Evolutionary conservation across 2,329 filamentous ascomycete genomes (phyloP).

Genomic region (Leptodontidium sp.): DNA sequence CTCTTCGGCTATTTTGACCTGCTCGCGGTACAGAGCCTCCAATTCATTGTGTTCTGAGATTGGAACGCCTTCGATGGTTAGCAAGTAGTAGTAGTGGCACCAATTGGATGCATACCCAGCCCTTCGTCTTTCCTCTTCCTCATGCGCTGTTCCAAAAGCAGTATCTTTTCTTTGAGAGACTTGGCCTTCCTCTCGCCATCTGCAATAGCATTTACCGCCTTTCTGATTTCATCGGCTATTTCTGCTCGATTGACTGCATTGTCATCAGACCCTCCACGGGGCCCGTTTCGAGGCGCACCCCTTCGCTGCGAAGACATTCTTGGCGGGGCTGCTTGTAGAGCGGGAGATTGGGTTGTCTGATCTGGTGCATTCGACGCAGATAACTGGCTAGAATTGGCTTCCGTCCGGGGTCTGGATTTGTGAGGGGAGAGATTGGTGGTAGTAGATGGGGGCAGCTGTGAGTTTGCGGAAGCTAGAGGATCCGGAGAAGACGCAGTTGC

Average conservation of each 20-base stretch:
- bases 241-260: conserved; percentile 23
- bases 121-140: conserved; percentile 28
- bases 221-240: conserved; percentile 25
- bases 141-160: conserved; percentile 28
- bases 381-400: too few species aligned
- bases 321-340: background rate
- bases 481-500: too few species aligned
- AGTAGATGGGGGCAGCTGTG: too few species aligned
- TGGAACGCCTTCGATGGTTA: conserved; percentile 36
- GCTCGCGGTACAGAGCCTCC: conserved; percentile 42
- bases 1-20: conserved; percentile 43
- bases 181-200: conserved; percentile 28
- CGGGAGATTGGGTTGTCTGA: background rate
- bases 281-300: conserved; percentile 26
- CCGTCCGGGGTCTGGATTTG: too few species aligned
- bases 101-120: conserved; percentile 22
- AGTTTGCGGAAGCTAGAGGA: too few species aligned
- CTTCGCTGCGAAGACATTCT: conserved; percentile 34
- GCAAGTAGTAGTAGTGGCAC: background rate
- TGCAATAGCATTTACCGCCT: background rate
- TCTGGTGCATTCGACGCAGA: too few species aligned
- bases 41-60: conserved; percentile 40
- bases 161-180: conserved; percentile 34
- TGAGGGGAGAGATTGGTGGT: too few species aligned
- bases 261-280: conserved; percentile 29